Conservation (phyloP, 1,284 basidiomycete genomes). For the Hymenochaete sp. region DNA sequence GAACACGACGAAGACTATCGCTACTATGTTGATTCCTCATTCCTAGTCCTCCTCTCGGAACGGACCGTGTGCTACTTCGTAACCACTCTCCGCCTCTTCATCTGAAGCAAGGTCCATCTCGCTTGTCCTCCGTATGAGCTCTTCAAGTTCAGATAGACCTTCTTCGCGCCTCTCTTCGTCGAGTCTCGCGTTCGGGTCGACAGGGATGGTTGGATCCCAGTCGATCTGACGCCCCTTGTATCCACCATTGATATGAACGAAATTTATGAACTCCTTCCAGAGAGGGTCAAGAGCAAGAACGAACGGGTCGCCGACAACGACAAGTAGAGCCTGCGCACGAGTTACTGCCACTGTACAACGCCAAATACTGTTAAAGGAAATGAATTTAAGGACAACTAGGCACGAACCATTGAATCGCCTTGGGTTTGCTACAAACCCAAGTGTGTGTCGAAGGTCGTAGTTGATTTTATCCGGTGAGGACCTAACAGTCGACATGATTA, state of each 20-base stretch:
- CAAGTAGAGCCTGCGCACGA: conserved; percentile 48
- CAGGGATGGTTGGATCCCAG: conserved; percentile 39
- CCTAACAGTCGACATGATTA: conserved; percentile 40
- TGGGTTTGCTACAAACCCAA: conserved; percentile 39
- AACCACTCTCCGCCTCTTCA: not conserved
- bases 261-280: conserved; percentile 48
- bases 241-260: conserved; percentile 36
- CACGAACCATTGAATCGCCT: conserved; percentile 37
- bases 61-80: too few relatives aligned
- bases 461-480: conserved; percentile 31
- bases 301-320: conserved; percentile 47
- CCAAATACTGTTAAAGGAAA: conserved; percentile 3
- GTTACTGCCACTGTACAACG: conserved; percentile 30
- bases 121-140: conserved; percentile 18
- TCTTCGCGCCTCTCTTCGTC: conserved; percentile 13
- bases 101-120: conserved; percentile 6
- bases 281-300: conserved; percentile 43
- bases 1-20: too few relatives aligned
- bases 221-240: conserved; percentile 39
- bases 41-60: conserved; percentile 3
- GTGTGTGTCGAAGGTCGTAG: conserved; percentile 35
- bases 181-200: conserved; percentile 20
- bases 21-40: too few relatives aligned
- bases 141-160: conserved; percentile 16
- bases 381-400: not conserved